Base-by-base conservation (phyloP, 2,329 filamentous ascomycete species). In the Aulographum hederae region DNA sequence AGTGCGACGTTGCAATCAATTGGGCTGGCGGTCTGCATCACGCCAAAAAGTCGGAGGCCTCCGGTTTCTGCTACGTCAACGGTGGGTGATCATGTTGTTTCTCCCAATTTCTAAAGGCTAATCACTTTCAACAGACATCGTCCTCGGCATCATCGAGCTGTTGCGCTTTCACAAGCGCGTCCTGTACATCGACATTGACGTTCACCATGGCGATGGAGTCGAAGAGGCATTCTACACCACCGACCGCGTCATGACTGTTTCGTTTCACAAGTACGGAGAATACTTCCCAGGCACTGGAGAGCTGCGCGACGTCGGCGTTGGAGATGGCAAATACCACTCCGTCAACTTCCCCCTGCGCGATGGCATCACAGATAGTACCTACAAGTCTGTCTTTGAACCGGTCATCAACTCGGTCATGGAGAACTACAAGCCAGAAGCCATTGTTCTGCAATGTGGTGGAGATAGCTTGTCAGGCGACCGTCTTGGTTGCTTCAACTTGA, bases 151-250 rank as follows among this genome's bases (percentile, higher is more conserved):
- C 40, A 63, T 74, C 34, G 69, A 75, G 44, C 59, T 75, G 23
- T 57, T 75, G 12, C 63, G 69, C 33, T 71, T 70, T 48, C 70
- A 73, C 43, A 64, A 70, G 41, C 61, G 70, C 37, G 70, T 75
- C 10, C 59, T 75, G 20, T 75, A 75, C 48, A 67, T 75, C 38
- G 70, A 75, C 44, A 74, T 75, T 38, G 70, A 75, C 46, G 70
- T 75, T 13, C 70, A 75, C 46, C 70, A 75, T 40, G 70, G 70
- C 23, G 70, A 76, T 45, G 73, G 73, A 40, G 73, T 78, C 25
- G 73, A 78, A 50, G 73, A 78, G 50, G 73, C 73, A 4, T 78
- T 78, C 46, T 77, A 77, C 50, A 73, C 71, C 2, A 78, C 71
- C 28, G 72, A 78, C 45, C 67, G 73, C 34, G 73, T 78, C 44